Percentiles rank a stretch among this genome's conserved stretches.
Conservation (phyloP, 1,284 basidiomycete genomes). For the Ganoderma multipileum region DNA sequence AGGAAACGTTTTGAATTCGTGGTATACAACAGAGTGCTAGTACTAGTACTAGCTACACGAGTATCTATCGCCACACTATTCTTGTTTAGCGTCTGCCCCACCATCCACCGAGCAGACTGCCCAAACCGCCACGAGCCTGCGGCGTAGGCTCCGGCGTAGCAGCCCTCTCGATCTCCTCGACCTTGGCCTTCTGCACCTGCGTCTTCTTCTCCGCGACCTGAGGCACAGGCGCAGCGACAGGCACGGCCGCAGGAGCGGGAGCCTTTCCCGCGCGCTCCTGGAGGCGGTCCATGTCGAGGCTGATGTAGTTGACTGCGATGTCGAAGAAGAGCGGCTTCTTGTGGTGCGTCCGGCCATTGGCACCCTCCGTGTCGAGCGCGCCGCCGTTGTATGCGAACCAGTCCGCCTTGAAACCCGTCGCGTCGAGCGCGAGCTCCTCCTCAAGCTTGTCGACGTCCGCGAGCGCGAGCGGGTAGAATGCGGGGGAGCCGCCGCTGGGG, state of each 20-base stretch:
- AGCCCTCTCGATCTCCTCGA: conserved; percentile 45
- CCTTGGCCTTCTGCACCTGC: conserved; percentile 38
- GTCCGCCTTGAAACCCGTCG: conserved; percentile 70
- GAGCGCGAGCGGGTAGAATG: conserved; percentile 64
- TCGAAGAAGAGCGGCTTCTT: conserved; percentile 93
- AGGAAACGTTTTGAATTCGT: neutral
- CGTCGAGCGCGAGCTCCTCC: conserved; percentile 53
- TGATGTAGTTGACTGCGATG: conserved; percentile 92
- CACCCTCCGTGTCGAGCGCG: conserved; percentile 46
- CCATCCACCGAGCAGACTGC: conserved; percentile 59
- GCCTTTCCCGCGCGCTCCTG: conserved; percentile 72
- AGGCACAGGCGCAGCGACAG: conserved; percentile 31
- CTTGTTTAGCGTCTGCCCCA: conserved; percentile 50
- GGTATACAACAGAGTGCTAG: neutral
- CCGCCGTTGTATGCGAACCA: conserved; percentile 85
- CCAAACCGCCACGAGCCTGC: conserved; percentile 46
- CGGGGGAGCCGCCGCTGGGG: conserved; percentile 35
- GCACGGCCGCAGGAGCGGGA: conserved; percentile 25
- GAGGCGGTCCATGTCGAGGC: conserved; percentile 82
- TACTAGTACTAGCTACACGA: neutral
- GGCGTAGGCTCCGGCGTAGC: conserved; percentile 49
- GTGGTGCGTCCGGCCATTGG: conserved; percentile 56
- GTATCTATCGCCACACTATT: neutral
- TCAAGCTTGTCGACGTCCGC: conserved; percentile 60
- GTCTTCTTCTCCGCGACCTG: conserved; percentile 40